Evolutionary conservation across 2,329 filamentous ascomycete genomes (phyloP).

Genomic region (Apiospora koreana): DNA sequence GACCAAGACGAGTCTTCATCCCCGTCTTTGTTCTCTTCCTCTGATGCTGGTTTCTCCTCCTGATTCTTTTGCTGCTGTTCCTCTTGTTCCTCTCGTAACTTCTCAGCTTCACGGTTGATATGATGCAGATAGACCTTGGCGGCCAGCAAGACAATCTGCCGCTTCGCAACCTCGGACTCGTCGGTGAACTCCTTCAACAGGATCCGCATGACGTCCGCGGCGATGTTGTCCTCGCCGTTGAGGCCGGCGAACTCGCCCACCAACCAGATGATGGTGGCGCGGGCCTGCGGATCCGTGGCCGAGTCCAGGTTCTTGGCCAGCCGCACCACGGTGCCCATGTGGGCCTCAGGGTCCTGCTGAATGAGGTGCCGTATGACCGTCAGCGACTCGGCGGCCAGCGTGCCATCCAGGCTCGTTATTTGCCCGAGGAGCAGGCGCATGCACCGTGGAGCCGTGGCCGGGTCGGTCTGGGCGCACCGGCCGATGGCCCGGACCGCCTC

Average conservation of each 20-base stretch:
- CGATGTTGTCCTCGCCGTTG: slow-evolving; percentile 83
- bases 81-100: slow-evolving; percentile 19
- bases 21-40: slow-evolving; percentile 33
- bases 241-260: slow-evolving; percentile 90
- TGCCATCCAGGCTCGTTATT: slow-evolving; percentile 84
- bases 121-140: slow-evolving; percentile 97
- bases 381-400: slow-evolving; percentile 85
- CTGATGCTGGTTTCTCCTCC: slow-evolving; percentile 35
- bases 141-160: slow-evolving; percentile 87
- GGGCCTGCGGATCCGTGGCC: slow-evolving; percentile 81
- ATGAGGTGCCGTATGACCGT: slow-evolving; percentile 96
- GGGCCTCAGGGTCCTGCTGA: slow-evolving; percentile 80
- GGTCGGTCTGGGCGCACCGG: slow-evolving; percentile 81
- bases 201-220: slow-evolving; percentile 87
- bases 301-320: slow-evolving; percentile 90
- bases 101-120: slow-evolving; percentile 64
- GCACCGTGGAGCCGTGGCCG: slow-evolving; percentile 72
- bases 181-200: slow-evolving; percentile 80
- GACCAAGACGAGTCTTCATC: slow-evolving; percentile 22
- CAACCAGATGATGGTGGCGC: slow-evolving; percentile 95
- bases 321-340: slow-evolving; percentile 82
- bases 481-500: slow-evolving; percentile 93
- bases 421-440: slow-evolving; percentile 81
- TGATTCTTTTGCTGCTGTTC: slow-evolving; percentile 28
- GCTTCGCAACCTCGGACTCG: slow-evolving; percentile 83